These are phyloP conservation scores for Trichosporon inkin DNA, from an alignment of 1,284 basidiomycete genomes.

Conservation along the genomic window DNA sequence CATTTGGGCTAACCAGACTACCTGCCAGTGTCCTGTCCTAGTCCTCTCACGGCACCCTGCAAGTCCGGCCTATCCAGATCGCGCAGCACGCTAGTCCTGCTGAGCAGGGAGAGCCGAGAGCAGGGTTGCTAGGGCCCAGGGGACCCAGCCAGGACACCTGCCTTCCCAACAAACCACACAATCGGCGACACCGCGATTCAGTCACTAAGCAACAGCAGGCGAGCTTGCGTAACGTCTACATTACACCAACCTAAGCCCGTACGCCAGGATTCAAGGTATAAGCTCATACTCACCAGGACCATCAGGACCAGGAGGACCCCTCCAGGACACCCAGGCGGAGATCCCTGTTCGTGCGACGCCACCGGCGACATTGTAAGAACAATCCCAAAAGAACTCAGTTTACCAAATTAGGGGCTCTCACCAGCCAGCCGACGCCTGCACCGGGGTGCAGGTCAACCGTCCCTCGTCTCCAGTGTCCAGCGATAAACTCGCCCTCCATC, in stretches of 20 bases:
- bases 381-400: constrained; percentile 9
- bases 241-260: not conserved
- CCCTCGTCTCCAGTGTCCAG: not conserved
- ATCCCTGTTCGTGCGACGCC: constrained; percentile 7
- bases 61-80: not conserved
- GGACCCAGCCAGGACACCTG: not conserved
- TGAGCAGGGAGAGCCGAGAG: too few species aligned
- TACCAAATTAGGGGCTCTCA: constrained; percentile 8
- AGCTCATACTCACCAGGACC: constrained; percentile 7
- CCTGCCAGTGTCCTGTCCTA: not conserved
- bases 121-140: not conserved
- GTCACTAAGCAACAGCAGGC: not conserved
- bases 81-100: not conserved
- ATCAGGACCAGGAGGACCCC: constrained; percentile 3
- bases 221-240: constrained; percentile 2
- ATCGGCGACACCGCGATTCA: constrained; percentile 4
- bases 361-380: constrained; percentile 7
- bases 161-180: constrained; percentile 6
- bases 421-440: not conserved
- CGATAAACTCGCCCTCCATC: not conserved
- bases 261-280: constrained; percentile 3
- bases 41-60: not conserved
- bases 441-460: not conserved
- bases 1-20: not conserved
- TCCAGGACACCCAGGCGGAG: not conserved